A percentile compares a stretch with the other conserved stretches of the same genome.
Evolutionary conservation across 164 flowering plant genomes (phyloP).

Genomic region (Chloranthus sessilifolius): DNA sequence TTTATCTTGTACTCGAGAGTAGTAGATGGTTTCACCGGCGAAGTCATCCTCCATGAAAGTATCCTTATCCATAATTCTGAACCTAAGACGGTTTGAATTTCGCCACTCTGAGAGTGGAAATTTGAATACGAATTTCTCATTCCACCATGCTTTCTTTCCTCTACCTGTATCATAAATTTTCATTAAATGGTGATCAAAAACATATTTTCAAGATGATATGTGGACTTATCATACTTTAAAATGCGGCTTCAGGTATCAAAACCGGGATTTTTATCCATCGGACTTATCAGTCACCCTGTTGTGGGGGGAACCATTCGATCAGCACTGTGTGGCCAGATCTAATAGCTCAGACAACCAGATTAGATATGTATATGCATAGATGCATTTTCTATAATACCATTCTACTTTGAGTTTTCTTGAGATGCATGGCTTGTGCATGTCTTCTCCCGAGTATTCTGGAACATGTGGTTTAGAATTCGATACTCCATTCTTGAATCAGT

Average conservation of each 20-base stretch:
- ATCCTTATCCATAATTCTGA: slow-evolving; percentile 51
- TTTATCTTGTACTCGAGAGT: not conserved
- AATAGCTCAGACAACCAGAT: too few species aligned
- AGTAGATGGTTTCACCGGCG: slow-evolving; percentile 64
- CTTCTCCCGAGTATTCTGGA: too few species aligned
- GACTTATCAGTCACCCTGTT: not conserved
- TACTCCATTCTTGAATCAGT: too few species aligned
- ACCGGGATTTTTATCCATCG: not conserved
- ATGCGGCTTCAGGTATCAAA: not conserved
- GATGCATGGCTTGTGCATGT: too few species aligned
- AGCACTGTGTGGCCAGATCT: too few species aligned
- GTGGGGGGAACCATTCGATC: too few species aligned
- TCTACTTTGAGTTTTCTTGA: too few species aligned
- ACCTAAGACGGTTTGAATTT: slow-evolving; percentile 35
- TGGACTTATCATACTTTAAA: too few species aligned
- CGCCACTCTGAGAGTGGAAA: slow-evolving; percentile 30
- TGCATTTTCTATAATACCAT: too few species aligned
- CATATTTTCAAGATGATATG: not conserved
- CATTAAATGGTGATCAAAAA: not conserved
- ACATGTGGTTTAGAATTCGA: too few species aligned
- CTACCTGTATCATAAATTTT: slow-evolving; percentile 34
- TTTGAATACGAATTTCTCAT: slow-evolving; percentile 51
- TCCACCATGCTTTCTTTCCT: slow-evolving; percentile 48
- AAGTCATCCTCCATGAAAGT: slow-evolving; percentile 35
- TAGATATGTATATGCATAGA: too few species aligned